A percentile compares a stretch with the other conserved stretches of the same genome.
These are phyloP conservation scores for Yamagishiella unicocca DNA, from an alignment of 139 green algal genomes.

Conservation along the genomic window DNA sequence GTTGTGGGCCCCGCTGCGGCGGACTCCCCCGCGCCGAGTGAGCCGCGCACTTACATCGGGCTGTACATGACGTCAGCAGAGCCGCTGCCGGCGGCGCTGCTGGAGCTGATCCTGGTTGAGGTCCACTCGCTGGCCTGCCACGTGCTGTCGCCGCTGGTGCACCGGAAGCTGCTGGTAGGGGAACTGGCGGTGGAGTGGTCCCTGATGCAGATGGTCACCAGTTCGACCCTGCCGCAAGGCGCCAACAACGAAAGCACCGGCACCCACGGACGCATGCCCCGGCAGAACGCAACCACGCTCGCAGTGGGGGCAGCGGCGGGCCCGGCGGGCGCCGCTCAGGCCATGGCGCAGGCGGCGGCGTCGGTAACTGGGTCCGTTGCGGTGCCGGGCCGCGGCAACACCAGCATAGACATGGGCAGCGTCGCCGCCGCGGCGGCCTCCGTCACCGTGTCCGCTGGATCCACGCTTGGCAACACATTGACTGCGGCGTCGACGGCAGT, in stretches of 20 bases:
- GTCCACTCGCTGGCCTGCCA: slow-evolving; percentile 30
- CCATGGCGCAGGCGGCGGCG: background rate
- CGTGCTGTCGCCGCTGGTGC: slow-evolving; percentile 40
- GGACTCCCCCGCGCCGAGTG: background rate
- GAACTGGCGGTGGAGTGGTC: slow-evolving; percentile 43
- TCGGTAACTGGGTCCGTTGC: background rate
- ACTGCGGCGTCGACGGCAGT: background rate
- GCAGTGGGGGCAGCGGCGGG: background rate
- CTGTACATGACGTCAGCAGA: slow-evolving; percentile 27
- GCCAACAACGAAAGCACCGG: background rate
- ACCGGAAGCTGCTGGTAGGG: slow-evolving; percentile 39
- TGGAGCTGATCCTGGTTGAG: slow-evolving; percentile 44
- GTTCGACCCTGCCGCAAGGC: slow-evolving; percentile 19
- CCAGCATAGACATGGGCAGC: slow-evolving; percentile 1
- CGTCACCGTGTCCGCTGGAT: background rate
- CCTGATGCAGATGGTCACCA: slow-evolving; percentile 42
- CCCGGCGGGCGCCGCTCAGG: background rate
- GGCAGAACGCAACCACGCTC: background rate
- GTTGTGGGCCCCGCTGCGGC: background rate
- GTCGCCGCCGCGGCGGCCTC: background rate
- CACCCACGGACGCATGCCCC: background rate
- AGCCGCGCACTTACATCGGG: slow-evolving; percentile 42
- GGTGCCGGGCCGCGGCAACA: background rate
- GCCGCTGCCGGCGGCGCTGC: slow-evolving; percentile 36
- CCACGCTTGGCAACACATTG: background rate